A percentile compares a stretch with the other conserved stretches of the same genome.
These are phyloP conservation scores for Wolfiporia cocos DNA, from an alignment of 1,284 basidiomycete species.

Conservation along the genomic window DNA sequence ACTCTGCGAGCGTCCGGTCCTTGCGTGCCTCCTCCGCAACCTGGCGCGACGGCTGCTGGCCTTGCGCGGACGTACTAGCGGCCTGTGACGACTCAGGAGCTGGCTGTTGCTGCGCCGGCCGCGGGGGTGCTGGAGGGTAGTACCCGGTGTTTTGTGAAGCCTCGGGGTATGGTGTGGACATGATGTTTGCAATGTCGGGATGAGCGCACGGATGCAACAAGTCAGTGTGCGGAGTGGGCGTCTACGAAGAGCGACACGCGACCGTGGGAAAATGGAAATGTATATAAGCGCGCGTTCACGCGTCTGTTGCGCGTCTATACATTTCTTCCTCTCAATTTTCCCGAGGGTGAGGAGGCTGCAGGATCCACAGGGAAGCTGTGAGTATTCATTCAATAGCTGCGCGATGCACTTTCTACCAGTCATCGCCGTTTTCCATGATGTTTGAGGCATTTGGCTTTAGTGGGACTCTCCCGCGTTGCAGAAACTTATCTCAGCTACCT, in stretches of 20 bases:
- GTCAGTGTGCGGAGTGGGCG: too few species aligned
- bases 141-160: constrained; percentile 14
- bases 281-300: neutral
- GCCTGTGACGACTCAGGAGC: constrained; percentile 21
- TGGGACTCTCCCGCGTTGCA: constrained; percentile 46
- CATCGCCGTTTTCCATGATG: constrained; percentile 46
- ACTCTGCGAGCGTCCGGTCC: constrained; percentile 88
- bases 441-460: constrained; percentile 94
- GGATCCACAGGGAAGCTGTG: too few species aligned
- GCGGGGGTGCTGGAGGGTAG: constrained; percentile 16
- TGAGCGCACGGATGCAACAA: too few species aligned
- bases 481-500: constrained; percentile 60
- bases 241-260: too few species aligned
- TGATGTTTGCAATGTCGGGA: constrained; percentile 5
- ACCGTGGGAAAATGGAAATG: too few species aligned
- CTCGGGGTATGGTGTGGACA: constrained; percentile 21
- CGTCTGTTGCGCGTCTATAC: too few species aligned
- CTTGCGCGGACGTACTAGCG: constrained; percentile 15
- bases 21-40: constrained; percentile 81
- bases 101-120: constrained; percentile 10
- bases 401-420: neutral
- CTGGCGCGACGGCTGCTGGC: constrained; percentile 51
- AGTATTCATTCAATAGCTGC: neutral
- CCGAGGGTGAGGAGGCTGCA: too few species aligned
- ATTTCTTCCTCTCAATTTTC: too few species aligned